A percentile compares a stretch with the other conserved stretches of the same genome.
These are phyloP conservation scores for Ustilago shanxiensis DNA, from an alignment of 1,284 basidiomycete species.

Conservation along the genomic window DNA sequence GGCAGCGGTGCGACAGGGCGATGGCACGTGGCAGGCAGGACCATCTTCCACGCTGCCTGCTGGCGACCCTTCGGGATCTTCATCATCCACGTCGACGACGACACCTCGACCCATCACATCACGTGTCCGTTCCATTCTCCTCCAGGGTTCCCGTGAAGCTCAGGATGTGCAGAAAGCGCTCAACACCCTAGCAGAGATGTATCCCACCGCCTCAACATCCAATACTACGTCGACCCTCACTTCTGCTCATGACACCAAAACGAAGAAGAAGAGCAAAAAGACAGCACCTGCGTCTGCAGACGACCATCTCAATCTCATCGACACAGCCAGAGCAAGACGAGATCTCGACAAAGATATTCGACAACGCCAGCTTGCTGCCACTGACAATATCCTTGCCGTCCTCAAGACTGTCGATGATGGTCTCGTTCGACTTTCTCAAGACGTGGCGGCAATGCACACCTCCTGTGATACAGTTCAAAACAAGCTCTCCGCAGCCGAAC, in stretches of 20 bases:
- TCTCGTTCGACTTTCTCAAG: slow-evolving; percentile 39
- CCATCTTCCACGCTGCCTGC: slow-evolving; percentile 10
- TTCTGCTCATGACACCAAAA: neutral
- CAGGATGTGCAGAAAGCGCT: slow-evolving; percentile 25
- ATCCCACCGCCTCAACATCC: slow-evolving; percentile 21
- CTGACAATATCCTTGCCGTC: slow-evolving; percentile 82
- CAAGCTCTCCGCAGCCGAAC: slow-evolving; percentile 25
- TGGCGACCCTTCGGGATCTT: slow-evolving; percentile 1
- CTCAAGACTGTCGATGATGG: slow-evolving; percentile 87
- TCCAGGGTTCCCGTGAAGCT: slow-evolving; percentile 27
- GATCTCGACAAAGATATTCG: slow-evolving; percentile 87
- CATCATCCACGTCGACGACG: slow-evolving; percentile 10
- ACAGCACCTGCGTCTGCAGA: neutral
- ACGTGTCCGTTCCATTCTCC: slow-evolving; percentile 36
- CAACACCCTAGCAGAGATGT: slow-evolving; percentile 41
- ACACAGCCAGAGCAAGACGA: slow-evolving; percentile 77
- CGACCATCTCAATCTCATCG: slow-evolving; percentile 19
- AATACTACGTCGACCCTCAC: neutral
- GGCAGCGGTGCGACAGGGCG: slow-evolving; percentile 9
- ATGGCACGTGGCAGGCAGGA: slow-evolving; percentile 6
- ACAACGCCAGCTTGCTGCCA: slow-evolving; percentile 81
- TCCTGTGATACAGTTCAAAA: slow-evolving; percentile 43
- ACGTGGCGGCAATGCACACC: slow-evolving; percentile 36
- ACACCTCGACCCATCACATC: slow-evolving; percentile 28
- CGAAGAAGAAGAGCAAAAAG: neutral